Percentiles rank a stretch among this genome's conserved stretches.
These are phyloP conservation scores for Claviceps sp. DNA, from an alignment of 2,329 filamentous ascomycete genomes.

Conservation along the genomic window DNA sequence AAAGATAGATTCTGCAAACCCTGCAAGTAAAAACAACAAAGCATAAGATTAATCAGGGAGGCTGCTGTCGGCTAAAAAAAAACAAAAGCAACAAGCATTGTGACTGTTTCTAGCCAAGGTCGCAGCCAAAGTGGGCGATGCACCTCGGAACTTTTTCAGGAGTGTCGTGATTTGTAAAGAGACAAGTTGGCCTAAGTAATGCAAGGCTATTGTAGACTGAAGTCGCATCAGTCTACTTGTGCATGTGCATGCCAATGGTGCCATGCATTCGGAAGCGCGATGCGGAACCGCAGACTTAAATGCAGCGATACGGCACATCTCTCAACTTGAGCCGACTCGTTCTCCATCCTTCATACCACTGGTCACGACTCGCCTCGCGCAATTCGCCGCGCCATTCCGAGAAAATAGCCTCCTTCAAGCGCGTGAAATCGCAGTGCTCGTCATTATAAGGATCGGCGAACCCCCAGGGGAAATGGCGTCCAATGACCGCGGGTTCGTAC, in stretches of 20 bases:
- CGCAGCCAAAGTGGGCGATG: neutral
- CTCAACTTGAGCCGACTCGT: slow-evolving; percentile 52
- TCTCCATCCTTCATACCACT: slow-evolving; percentile 95
- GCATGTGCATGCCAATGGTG: neutral
- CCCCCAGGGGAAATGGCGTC: slow-evolving; percentile 90
- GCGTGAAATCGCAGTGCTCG: slow-evolving; percentile 85
- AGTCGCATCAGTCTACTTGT: neutral
- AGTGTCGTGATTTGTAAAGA: neutral
- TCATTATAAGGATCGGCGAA: slow-evolving; percentile 88
- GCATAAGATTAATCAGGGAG: neutral
- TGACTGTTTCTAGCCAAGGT: neutral
- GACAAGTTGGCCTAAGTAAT: neutral
- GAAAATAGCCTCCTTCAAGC: slow-evolving; percentile 85
- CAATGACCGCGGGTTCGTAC: slow-evolving; percentile 67
- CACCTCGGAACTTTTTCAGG: neutral
- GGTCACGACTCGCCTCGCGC: slow-evolving; percentile 75
- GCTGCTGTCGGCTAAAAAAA: neutral
- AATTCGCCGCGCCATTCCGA: slow-evolving; percentile 85
- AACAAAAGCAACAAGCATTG: neutral
- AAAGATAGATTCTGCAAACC: neutral
- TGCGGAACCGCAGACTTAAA: slow-evolving; percentile 12
- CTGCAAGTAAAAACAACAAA: neutral
- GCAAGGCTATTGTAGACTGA: neutral
- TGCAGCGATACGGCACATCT: slow-evolving; percentile 25
- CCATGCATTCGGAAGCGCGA: neutral